Conservation (phyloP, 768 basidiomycete genomes). For the Lentinula sp. region DNA sequence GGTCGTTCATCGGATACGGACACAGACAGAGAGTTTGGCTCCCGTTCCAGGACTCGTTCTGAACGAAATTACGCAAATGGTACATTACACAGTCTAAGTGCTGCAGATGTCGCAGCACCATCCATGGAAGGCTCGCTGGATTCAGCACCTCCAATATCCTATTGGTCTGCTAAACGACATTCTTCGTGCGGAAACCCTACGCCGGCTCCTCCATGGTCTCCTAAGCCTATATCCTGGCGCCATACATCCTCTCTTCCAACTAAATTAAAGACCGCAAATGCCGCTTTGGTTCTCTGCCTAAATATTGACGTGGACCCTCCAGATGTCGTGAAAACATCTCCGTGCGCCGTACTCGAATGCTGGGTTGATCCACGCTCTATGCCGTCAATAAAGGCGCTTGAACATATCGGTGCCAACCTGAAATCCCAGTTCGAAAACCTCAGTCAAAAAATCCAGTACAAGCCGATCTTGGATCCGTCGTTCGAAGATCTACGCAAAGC, state of each 20-base stretch:
- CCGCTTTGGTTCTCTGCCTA: slow-evolving; percentile 84
- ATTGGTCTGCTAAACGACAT: slow-evolving; percentile 88
- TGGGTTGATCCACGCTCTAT: slow-evolving; percentile 97
- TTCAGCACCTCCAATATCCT: slow-evolving; percentile 61
- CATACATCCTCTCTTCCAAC: slow-evolving; percentile 54
- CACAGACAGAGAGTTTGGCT: slow-evolving; percentile 46
- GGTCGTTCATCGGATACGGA: slow-evolving; percentile 42
- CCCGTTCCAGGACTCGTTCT: slow-evolving; percentile 35
- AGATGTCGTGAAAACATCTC: slow-evolving; percentile 94
- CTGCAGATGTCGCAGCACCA: slow-evolving; percentile 20
- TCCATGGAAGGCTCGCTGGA: slow-evolving; percentile 34
- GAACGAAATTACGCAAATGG: slow-evolving; percentile 20
- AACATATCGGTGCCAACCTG: slow-evolving; percentile 88
- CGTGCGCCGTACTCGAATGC: slow-evolving; percentile 90
- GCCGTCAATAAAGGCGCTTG: slow-evolving; percentile 88
- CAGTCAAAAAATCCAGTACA: slow-evolving; percentile 90
- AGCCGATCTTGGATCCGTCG: slow-evolving; percentile 91
- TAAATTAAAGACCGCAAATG: slow-evolving; percentile 88
- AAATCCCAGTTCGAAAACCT: slow-evolving; percentile 95
- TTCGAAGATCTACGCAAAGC: slow-evolving; percentile 90
- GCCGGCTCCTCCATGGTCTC: slow-evolving; percentile 58
- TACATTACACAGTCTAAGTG: slow-evolving; percentile 25
- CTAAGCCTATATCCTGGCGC: slow-evolving; percentile 74
- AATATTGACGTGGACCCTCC: slow-evolving; percentile 98
- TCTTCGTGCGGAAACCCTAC: slow-evolving; percentile 85